Percentiles rank a stretch among this genome's conserved stretches.
These are phyloP conservation scores for Leishmania lainsoni DNA, from an alignment of 208 protist genomes.

Conservation along the genomic window DNA sequence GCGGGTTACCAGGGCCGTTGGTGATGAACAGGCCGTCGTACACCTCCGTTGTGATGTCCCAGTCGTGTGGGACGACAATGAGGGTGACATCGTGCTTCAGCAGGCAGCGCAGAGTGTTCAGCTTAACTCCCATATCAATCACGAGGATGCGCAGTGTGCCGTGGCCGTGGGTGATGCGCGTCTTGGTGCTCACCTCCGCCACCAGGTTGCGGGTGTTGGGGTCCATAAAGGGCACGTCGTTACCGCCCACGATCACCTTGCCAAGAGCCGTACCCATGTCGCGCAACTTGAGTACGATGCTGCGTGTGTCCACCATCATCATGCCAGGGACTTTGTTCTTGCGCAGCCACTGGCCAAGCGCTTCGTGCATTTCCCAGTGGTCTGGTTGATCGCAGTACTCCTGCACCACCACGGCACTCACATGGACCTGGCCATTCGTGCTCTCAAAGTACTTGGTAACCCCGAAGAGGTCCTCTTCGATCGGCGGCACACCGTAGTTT, in stretches of 20 bases:
- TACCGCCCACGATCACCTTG: conserved; percentile 80
- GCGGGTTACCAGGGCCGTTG: conserved; percentile 95
- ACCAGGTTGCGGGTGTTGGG: conserved; percentile 96
- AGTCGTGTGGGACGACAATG: conserved; percentile 92
- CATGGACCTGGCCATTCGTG: conserved; percentile 83
- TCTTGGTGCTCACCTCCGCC: conserved; percentile 93
- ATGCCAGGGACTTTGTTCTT: conserved; percentile 96
- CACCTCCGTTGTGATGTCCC: conserved; percentile 94
- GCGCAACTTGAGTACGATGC: conserved; percentile 97
- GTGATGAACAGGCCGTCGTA: conserved; percentile 98
- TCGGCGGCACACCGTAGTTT: conserved; percentile 96
- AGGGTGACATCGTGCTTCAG: conserved; percentile 89
- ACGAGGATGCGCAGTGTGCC: conserved; percentile 87
- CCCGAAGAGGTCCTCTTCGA: conserved; percentile 92
- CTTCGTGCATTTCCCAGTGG: conserved; percentile 95
- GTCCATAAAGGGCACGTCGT: conserved; percentile 90
- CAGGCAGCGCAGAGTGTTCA: conserved; percentile 95
- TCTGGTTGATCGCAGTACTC: conserved; percentile 95
- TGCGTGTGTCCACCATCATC: conserved; percentile 97
- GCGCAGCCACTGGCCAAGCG: conserved; percentile 88
- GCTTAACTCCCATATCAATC: conserved; percentile 95
- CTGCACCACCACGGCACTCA: conserved; percentile 91
- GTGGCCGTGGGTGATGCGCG: conserved; percentile 81
- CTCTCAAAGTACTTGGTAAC: conserved; percentile 97
- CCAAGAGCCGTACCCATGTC: conserved; percentile 93